A percentile compares a stretch with the other conserved stretches of the same genome.
These are phyloP conservation scores for Claviceps sp. DNA, from an alignment of 2,329 filamentous ascomycete genomes.

Conservation along the genomic window DNA sequence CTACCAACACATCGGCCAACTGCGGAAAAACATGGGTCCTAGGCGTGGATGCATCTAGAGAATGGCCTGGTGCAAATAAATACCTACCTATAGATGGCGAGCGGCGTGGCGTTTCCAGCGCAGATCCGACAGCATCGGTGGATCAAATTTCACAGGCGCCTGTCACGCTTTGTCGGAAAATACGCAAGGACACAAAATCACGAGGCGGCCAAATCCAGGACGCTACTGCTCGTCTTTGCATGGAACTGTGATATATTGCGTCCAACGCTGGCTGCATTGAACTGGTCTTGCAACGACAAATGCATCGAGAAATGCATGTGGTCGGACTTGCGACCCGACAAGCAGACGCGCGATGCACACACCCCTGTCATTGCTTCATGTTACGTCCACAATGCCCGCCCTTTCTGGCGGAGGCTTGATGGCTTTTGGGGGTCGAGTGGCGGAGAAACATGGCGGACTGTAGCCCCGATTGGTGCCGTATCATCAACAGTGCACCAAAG, in stretches of 20 bases:
- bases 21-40: neutral
- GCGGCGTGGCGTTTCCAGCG: neutral
- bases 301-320: neutral
- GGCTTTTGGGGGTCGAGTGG: constrained; percentile 3
- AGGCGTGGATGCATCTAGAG: neutral
- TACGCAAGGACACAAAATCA: too few relatives aligned
- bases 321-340: neutral
- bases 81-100: neutral
- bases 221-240: neutral
- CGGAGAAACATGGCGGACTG: constrained; percentile 1
- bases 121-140: neutral
- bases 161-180: neutral
- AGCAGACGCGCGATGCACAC: neutral
- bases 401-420: constrained; percentile 2
- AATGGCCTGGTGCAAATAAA: neutral
- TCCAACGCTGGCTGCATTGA: neutral
- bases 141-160: neutral
- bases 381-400: constrained; percentile 1
- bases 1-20: neutral
- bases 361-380: neutral
- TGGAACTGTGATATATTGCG: neutral
- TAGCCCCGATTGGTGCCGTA: neutral
- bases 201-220: neutral
- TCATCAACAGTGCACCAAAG: constrained; percentile 8
- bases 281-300: neutral